Percentiles rank a stretch among this genome's conserved stretches.
Conservation (phyloP, 495 filamentous ascomycete species). For the Alectoria sarmentosa region DNA sequence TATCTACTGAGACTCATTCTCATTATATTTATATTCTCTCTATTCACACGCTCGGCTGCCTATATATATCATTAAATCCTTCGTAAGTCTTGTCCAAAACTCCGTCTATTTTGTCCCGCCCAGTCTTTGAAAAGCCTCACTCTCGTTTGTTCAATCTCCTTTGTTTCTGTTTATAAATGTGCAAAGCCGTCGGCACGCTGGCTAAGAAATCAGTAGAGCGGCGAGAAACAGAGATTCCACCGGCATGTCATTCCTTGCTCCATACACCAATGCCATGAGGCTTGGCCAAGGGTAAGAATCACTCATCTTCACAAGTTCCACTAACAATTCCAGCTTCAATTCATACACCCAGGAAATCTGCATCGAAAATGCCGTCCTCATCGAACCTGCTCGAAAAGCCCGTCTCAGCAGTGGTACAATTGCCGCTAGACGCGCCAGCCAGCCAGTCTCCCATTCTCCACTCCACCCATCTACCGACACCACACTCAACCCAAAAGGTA, state of each 20-base stretch:
- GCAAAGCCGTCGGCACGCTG: not conserved
- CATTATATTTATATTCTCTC: not conserved
- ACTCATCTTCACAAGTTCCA: not conserved
- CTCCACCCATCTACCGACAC: not conserved
- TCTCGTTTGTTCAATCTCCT: not conserved
- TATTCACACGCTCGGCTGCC: not conserved
- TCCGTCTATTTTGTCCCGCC: not conserved
- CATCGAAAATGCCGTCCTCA: slow-evolving; percentile 29
- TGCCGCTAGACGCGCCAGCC: not conserved
- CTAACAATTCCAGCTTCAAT: slow-evolving; percentile 25
- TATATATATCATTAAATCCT: not conserved
- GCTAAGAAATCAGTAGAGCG: not conserved
- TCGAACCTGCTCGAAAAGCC: slow-evolving; percentile 20
- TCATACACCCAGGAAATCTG: slow-evolving; percentile 30
- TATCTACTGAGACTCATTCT: not conserved
- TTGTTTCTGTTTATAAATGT: not conserved
- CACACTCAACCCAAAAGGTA: not conserved
- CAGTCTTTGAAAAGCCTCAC: not conserved
- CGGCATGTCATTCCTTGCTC: slow-evolving; percentile 23
- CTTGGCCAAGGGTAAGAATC: slow-evolving; percentile 23
- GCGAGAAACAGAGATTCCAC: not conserved
- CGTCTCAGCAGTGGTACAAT: slow-evolving; percentile 1
- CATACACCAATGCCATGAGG: slow-evolving; percentile 31
- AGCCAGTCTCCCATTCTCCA: not conserved
- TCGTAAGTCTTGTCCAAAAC: not conserved